Evolutionary conservation across 2,329 filamentous ascomycete species (phyloP).

Genomic region (Piedraia hortae): DNA sequence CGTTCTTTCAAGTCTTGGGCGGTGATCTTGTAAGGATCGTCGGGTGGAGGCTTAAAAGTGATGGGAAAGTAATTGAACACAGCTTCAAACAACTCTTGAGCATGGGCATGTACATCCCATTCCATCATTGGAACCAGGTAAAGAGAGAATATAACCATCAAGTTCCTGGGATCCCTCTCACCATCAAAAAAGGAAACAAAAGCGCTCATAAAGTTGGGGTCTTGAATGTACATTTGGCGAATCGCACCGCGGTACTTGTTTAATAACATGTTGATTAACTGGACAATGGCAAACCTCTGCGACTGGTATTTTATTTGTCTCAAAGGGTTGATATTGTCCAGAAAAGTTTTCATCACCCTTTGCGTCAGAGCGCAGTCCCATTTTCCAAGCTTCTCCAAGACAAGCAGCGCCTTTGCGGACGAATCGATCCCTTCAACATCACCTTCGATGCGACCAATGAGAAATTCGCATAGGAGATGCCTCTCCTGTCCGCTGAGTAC

Average conservation of each 20-base stretch:
- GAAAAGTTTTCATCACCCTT: slow-evolving; percentile 23
- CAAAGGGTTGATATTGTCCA: slow-evolving; percentile 27
- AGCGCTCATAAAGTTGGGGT: slow-evolving; percentile 27
- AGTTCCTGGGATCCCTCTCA: slow-evolving; percentile 40
- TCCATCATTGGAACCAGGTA: slow-evolving; percentile 38
- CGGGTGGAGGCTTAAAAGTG: slow-evolving; percentile 39
- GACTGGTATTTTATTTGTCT: slow-evolving; percentile 33
- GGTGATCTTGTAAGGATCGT: slow-evolving; percentile 42
- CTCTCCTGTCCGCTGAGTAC: slow-evolving; percentile 33
- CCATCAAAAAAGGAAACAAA: slow-evolving; percentile 38
- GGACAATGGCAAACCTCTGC: slow-evolving; percentile 31
- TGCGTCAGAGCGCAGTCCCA: slow-evolving; percentile 30
- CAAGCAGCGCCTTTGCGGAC: slow-evolving; percentile 29
- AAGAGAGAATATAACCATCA: slow-evolving; percentile 44
- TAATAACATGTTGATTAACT: slow-evolving; percentile 33
- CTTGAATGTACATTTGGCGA: slow-evolving; percentile 25
- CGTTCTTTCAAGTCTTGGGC: slow-evolving; percentile 39
- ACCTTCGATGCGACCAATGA: slow-evolving; percentile 35
- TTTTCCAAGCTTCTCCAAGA: slow-evolving; percentile 29
- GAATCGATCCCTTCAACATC: slow-evolving; percentile 25
- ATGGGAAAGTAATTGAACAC: slow-evolving; percentile 50
- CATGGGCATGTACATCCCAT: slow-evolving; percentile 33
- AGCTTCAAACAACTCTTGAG: slow-evolving; percentile 35
- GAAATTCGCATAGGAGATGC: slow-evolving; percentile 31
- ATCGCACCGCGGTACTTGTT: slow-evolving; percentile 30